Percentiles rank a stretch among this genome's conserved stretches.
Conservation (phyloP, 108 stramenopile genomes). For the Stephanodiscus minutulus region DNA sequence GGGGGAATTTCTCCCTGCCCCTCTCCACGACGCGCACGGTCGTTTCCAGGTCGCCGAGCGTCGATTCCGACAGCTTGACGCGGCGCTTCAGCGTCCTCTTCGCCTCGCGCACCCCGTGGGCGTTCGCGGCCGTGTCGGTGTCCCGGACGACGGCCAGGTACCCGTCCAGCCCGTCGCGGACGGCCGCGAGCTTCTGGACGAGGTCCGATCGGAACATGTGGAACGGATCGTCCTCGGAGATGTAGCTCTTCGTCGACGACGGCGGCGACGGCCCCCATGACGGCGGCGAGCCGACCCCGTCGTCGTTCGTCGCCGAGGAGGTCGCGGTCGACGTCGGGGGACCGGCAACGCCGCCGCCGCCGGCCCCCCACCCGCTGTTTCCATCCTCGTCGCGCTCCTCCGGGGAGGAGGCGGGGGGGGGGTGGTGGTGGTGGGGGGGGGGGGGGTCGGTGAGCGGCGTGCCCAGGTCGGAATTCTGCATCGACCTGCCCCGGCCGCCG, state of each 20-base stretch:
- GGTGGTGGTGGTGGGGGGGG: too few relatives aligned
- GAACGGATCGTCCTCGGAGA: conserved; percentile 69
- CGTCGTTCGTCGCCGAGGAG: neutral
- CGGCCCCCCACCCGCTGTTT: neutral
- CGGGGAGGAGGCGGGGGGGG: too few relatives aligned
- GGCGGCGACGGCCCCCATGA: neutral
- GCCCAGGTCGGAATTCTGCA: conserved; percentile 25
- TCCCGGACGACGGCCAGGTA: conserved; percentile 65
- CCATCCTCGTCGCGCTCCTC: conserved; percentile 10
- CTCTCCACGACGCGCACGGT: conserved; percentile 73
- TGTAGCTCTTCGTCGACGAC: conserved; percentile 11
- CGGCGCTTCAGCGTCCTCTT: conserved; percentile 80
- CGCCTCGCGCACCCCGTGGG: conserved; percentile 65
- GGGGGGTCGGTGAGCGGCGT: conserved; percentile 15
- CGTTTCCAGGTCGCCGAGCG: conserved; percentile 66
- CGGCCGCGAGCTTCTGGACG: conserved; percentile 57
- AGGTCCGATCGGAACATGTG: conserved; percentile 80
- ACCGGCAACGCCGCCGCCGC: neutral
- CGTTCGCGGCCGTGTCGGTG: conserved; percentile 79
- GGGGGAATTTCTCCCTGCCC: conserved; percentile 63
- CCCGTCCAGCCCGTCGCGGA: conserved; percentile 59
- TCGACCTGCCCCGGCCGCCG: neutral
- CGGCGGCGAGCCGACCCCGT: neutral
- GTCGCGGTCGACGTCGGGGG: conserved; percentile 1
- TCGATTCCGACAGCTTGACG: conserved; percentile 75